Conservation (phyloP, 1,284 basidiomycete genomes). For the Wallemia mellicola region DNA sequence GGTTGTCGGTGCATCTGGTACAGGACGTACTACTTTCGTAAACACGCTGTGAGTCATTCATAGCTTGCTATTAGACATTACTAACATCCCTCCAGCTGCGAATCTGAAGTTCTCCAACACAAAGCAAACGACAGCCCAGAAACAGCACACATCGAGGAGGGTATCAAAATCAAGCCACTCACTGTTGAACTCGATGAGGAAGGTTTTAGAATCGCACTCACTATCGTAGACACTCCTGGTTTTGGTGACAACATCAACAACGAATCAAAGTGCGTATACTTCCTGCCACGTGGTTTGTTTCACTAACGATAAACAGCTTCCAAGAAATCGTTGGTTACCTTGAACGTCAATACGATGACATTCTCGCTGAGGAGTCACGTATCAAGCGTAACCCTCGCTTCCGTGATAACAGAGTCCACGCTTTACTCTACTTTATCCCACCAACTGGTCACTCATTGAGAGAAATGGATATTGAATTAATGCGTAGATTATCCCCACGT, state of each 20-base stretch:
- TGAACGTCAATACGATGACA: conserved; percentile 97
- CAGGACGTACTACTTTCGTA: conserved; percentile 86
- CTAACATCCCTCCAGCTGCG: conserved; percentile 18
- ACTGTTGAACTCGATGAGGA: conserved; percentile 96
- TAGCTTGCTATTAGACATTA: conserved; percentile 35
- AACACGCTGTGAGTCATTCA: conserved; percentile 66
- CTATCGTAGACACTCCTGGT: conserved; percentile 94
- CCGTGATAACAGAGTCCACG: conserved; percentile 70
- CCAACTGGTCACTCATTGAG: conserved; percentile 70
- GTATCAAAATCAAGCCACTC: conserved; percentile 81
- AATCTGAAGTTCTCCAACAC: conserved; percentile 22
- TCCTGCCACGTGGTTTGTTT: neutral
- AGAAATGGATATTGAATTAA: conserved; percentile 97
- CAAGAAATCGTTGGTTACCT: conserved; percentile 89
- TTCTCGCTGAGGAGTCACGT: conserved; percentile 89
- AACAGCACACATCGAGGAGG: conserved; percentile 75
- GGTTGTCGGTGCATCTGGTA: conserved; percentile 50
- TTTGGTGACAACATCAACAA: conserved; percentile 99
- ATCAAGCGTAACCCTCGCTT: conserved; percentile 99
- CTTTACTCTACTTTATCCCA: conserved; percentile 90
- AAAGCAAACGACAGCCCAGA: conserved; percentile 62
- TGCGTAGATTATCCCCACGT: conserved; percentile 78
- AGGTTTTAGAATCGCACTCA: conserved; percentile 86
- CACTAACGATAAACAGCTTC: conserved; percentile 26
- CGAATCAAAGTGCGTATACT: conserved; percentile 58